These are phyloP conservation scores for Allium sativum DNA, from an alignment of 106 monocot genomes.

Conservation along the genomic window DNA sequence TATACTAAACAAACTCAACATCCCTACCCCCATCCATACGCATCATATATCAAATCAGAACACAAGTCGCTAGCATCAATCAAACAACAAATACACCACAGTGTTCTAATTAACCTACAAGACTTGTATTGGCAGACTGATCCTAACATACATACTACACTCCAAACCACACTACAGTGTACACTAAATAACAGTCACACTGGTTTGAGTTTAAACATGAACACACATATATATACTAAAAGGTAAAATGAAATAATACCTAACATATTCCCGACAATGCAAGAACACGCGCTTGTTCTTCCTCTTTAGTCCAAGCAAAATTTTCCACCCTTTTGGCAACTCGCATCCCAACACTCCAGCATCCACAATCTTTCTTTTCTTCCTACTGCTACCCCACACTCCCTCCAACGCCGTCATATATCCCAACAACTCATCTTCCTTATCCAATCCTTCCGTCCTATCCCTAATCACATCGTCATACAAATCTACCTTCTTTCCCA, in stretches of 20 bases:
- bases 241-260: conserved; percentile 3
- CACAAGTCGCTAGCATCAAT: too few species aligned
- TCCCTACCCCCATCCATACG: too few species aligned
- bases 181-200: too few species aligned
- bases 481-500: conserved; percentile 10
- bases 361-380: conserved; percentile 23
- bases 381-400: conserved; percentile 21
- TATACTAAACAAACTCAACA: too few species aligned
- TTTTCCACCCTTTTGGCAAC: conserved; percentile 16
- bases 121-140: too few species aligned
- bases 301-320: conserved; percentile 22
- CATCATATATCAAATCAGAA: too few species aligned
- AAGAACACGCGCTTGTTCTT: conserved; percentile 18
- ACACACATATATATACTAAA: too few species aligned
- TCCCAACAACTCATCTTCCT: conserved; percentile 18
- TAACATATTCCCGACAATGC: conserved; percentile 24
- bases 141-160: too few species aligned
- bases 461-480: conserved; percentile 12
- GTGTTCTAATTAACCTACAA: too few species aligned
- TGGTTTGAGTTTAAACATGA: too few species aligned
- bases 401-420: conserved; percentile 18
- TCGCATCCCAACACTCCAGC: conserved; percentile 13
- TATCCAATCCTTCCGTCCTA: conserved; percentile 16
- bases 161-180: too few species aligned
- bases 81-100: too few species aligned